Base-by-base conservation (phyloP, 805 yeast species). In the Sugiyamaella mastotermitis region DNA sequence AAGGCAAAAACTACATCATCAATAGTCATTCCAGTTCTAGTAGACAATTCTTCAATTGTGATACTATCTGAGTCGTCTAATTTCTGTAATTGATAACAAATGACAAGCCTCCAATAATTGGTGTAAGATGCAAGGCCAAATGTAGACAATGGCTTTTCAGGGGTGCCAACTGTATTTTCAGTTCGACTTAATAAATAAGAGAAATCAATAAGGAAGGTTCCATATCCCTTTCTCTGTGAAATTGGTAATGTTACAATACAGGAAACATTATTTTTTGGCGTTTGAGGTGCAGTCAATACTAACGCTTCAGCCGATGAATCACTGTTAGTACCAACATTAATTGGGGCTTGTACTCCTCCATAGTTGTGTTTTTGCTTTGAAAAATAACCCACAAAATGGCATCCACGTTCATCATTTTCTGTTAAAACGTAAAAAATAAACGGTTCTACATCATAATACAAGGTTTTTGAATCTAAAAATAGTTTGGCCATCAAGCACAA, bases 371-470 rank as follows among this genome's bases (percentile, higher is more conserved):
- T 80, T 52, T 88, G 96, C 52, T 92, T 92, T 17, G 95, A 83
- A 56, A 92, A 92, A 58, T 92, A 92, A 0, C 98, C 98, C 26
- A 88, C 88, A 61, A 92, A 83, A 53, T 84, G 87, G 54, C 80
- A 80, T 13, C 66, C 68, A 5, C 33, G 17, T 4, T 53, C 66
- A 50, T 78, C 83, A 30, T 72, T 65, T 47, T 83, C 92, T 4
- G 90, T 83, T 31, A 92, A 60, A 1, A 88, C 77, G 60, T 90
- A 92, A 55, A 92, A 92, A 55, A 83, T 73, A 51, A 90, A 90
- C 1, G 97, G 96, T 58, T 92, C 96, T 31, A 90, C 97, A 53
- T 92, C 97, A 56, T 86, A 86, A 56, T 87, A 88, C 36, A 92
- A 65, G 0, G 97, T 86, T 55, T 92, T 92, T 2, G 96, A 85